These are phyloP conservation scores for Hyaloscypha finlandica DNA, from an alignment of 495 filamentous ascomycete species.

Conservation along the genomic window DNA sequence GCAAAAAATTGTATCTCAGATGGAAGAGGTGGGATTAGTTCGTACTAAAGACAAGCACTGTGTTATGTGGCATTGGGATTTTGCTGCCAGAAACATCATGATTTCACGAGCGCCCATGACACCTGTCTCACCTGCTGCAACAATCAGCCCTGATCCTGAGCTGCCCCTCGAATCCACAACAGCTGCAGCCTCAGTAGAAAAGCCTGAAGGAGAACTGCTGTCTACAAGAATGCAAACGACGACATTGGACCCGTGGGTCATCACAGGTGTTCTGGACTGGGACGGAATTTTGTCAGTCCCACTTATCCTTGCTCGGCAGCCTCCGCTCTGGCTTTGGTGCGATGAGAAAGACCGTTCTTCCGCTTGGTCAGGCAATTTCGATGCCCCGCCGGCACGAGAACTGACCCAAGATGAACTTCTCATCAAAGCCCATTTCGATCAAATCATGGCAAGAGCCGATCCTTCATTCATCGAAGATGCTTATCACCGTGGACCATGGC, in stretches of 20 bases:
- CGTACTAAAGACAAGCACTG: neutral
- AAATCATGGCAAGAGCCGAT: slow-evolving; percentile 15
- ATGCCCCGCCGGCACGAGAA: neutral
- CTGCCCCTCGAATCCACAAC: too few relatives aligned
- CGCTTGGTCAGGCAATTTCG: slow-evolving; percentile 10
- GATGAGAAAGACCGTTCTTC: slow-evolving; percentile 1
- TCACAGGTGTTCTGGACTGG: slow-evolving; percentile 23
- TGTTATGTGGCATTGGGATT: slow-evolving; percentile 22
- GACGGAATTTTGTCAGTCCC: slow-evolving; percentile 17
- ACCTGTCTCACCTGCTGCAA: too few relatives aligned
- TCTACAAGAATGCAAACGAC: too few relatives aligned
- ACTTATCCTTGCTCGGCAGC: slow-evolving; percentile 4
- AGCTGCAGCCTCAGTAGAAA: too few relatives aligned
- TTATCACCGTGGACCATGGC: slow-evolving; percentile 17
- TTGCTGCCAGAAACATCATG: slow-evolving; percentile 18
- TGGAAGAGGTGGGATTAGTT: neutral
- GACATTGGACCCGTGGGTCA: too few relatives aligned
- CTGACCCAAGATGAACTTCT: slow-evolving; percentile 17
- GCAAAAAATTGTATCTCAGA: too few relatives aligned
- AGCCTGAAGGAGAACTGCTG: neutral
- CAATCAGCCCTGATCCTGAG: too few relatives aligned
- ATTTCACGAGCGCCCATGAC: neutral
- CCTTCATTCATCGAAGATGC: slow-evolving; percentile 22
- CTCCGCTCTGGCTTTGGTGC: slow-evolving; percentile 19
- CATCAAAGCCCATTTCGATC: slow-evolving; percentile 24